Percentiles rank a stretch among this genome's conserved stretches.
phyloP scores from a whole-genome alignment of 768 basidiomycete species.

The Pisolithus orientalis region DNA sequence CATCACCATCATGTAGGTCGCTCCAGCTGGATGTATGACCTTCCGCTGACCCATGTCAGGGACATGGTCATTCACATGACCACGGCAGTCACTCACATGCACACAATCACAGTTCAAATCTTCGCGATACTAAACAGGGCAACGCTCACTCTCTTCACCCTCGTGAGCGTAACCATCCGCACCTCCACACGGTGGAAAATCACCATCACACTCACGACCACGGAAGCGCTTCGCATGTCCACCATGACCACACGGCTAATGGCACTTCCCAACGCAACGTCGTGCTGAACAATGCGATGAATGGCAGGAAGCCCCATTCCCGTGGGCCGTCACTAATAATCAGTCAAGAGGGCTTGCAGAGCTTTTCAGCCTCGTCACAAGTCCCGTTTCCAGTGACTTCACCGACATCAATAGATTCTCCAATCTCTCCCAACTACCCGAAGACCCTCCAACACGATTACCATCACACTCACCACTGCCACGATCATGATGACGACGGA shows the following conservation, averaged over 20 bases:
- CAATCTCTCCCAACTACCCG: slow-evolving; percentile 61
- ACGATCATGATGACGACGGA: slow-evolving; percentile 14
- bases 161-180: slow-evolving; percentile 14
- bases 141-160: slow-evolving; percentile 23
- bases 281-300: slow-evolving; percentile 4
- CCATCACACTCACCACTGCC: slow-evolving; percentile 28
- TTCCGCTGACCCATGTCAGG: slow-evolving; percentile 6
- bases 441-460: slow-evolving; percentile 43
- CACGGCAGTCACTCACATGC: slow-evolving; percentile 33
- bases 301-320: slow-evolving; percentile 32
- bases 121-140: slow-evolving; percentile 18
- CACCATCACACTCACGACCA: slow-evolving; percentile 18
- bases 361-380: slow-evolving; percentile 14
- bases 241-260: slow-evolving; percentile 10
- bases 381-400: slow-evolving; percentile 22
- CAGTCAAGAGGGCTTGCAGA: slow-evolving; percentile 17
- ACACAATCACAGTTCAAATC: slow-evolving; percentile 8
- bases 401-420: slow-evolving; percentile 33
- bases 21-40: neutral
- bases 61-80: slow-evolving; percentile 38
- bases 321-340: slow-evolving; percentile 37
- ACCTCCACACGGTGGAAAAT: slow-evolving; percentile 14
- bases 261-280: slow-evolving; percentile 5
- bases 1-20: slow-evolving; percentile 66
- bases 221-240: slow-evolving; percentile 11